Base-by-base conservation (phyloP, 2,329 filamentous ascomycete species). In the Scortechinia acanthostroma region DNA sequence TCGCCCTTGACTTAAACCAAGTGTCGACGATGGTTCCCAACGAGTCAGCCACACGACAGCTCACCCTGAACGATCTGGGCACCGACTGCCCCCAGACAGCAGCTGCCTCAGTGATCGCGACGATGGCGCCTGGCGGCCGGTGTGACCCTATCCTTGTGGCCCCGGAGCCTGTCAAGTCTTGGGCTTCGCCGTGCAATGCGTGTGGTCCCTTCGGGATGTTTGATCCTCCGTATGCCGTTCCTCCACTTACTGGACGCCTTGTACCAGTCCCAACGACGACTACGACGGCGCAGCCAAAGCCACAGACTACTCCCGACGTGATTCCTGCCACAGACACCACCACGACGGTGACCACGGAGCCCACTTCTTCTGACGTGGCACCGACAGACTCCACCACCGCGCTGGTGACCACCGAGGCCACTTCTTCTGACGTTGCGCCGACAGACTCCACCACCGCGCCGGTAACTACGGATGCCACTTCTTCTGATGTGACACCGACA, bases 171-270 rank as follows among this genome's bases (percentile, higher is more conserved):
- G 54, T 65, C 43, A 55, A 55, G 15, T 49, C 50, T 1, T 67
- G 60, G 60, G 59, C 58, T 4, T 56, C 53, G 25, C 63, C 63
- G 2, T 63, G 60, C 47, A 57, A 57, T 44, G 58, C 58, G 3
- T 63, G 64, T 49, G 58, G 57, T 13, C 49, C 50, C 4, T 58
- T 65, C 48, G 64, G 64, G 2, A 52, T 67, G 3, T 66, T 65
- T 48, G 64, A 66, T 45, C 63, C 63, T 3, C 62, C 63, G 5
- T 65, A 64, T 51, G 63, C 63, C 16, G 54, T 66, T 14, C 61
- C 63, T 3, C 54, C 62, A 10, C 42, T 61, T 3, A 53, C 51
- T 14, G 59, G 58, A 2, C 50, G 52, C 2, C 52, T 59, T 15
- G 43, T 57, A 3, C 49, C 44, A 35, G 3, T 35, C 19, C 15